Evolutionary conservation across 208 protist species (phyloP).

Genomic region (Crithidia fasciculata): DNA sequence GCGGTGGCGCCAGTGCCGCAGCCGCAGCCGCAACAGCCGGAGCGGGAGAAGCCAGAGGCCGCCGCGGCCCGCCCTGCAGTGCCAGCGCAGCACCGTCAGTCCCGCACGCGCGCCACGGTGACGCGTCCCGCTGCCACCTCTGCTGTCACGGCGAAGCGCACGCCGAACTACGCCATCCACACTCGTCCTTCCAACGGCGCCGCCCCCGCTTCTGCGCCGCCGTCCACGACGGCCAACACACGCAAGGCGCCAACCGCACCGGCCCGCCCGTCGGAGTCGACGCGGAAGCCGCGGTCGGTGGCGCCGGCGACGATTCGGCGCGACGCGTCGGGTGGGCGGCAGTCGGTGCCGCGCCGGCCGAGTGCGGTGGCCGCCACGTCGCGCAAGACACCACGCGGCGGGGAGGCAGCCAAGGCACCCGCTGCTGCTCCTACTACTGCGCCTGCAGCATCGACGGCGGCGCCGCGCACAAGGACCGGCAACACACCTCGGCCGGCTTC

Average conservation of each 20-base stretch:
- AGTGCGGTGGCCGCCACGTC: background rate
- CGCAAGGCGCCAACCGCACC: background rate
- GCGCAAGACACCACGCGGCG: background rate
- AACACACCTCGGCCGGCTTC: no score
- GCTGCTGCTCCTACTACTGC: background rate
- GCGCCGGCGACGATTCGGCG: background rate
- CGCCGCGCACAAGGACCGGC: background rate
- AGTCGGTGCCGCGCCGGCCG: background rate
- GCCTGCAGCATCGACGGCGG: background rate
- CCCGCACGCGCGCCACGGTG: background rate
- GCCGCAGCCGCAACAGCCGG: background rate
- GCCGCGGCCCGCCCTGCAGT: background rate
- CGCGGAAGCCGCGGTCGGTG: slow-evolving; percentile 3
- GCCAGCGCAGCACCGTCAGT: slow-evolving; percentile 1
- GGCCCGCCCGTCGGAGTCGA: background rate
- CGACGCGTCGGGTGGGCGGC: background rate
- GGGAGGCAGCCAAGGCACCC: background rate
- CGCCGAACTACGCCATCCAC: background rate
- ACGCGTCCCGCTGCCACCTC: background rate
- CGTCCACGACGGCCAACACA: background rate
- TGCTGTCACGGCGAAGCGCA: background rate
- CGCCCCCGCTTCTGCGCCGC: background rate
- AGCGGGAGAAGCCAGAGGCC: background rate
- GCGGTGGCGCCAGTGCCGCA: background rate
- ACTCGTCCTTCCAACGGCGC: background rate